Conservation (phyloP, 371 early-diverging fungal genomes). For the Choanephora cucurbitarum region DNA sequence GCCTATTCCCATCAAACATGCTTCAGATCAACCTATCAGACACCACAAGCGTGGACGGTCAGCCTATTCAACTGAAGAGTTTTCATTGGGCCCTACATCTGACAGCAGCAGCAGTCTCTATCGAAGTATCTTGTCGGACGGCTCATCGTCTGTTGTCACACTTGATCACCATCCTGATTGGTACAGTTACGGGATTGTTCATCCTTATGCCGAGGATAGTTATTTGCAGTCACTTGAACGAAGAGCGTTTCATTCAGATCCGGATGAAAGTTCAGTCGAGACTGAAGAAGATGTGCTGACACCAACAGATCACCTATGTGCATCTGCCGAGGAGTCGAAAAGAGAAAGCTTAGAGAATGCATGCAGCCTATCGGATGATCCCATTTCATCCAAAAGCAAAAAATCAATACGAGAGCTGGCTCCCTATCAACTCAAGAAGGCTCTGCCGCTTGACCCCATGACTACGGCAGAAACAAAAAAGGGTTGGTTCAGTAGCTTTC, state of each 20-base stretch:
- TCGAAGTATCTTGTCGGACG: not conserved
- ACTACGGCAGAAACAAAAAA: slow-evolving; percentile 15
- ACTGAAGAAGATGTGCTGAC: slow-evolving; percentile 6
- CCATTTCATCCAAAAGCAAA: too few relatives aligned
- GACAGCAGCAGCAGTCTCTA: not conserved
- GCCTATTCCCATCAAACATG: slow-evolving; percentile 14
- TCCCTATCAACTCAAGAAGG: slow-evolving; percentile 30
- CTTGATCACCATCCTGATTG: slow-evolving; percentile 16
- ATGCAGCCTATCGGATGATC: too few relatives aligned
- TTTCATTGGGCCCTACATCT: not conserved
- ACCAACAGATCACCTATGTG: not conserved
- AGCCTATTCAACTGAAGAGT: slow-evolving; percentile 14
- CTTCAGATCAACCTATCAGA: not conserved
- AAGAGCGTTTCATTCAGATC: slow-evolving; percentile 33
- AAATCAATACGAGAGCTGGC: too few relatives aligned
- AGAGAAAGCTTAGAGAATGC: not conserved
- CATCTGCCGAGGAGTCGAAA: not conserved
- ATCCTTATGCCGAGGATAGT: slow-evolving; percentile 33
- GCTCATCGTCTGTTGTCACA: not conserved
- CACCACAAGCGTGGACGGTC: not conserved
- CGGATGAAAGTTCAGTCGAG: slow-evolving; percentile 4
- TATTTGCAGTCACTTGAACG: slow-evolving; percentile 46
- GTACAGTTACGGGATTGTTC: slow-evolving; percentile 30
- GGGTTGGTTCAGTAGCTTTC: slow-evolving; percentile 17
- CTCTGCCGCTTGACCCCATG: not conserved